Percentiles rank a stretch among this genome's conserved stretches.
These are phyloP conservation scores for Podospora sp. DNA, from an alignment of 495 filamentous ascomycete species.

Conservation along the genomic window DNA sequence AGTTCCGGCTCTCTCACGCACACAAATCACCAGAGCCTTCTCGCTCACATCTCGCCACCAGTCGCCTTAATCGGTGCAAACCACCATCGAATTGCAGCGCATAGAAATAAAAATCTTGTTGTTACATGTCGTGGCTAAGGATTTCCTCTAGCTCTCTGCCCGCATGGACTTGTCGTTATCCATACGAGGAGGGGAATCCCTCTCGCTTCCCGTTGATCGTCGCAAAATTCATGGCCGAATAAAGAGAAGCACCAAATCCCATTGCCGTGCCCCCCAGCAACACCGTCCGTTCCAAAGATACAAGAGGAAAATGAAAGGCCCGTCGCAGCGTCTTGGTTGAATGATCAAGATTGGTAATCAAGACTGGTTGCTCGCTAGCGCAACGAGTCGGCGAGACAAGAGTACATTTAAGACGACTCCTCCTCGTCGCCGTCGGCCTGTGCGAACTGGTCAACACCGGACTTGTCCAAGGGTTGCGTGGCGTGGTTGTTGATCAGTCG, in stretches of 20 bases:
- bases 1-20: too few relatives aligned
- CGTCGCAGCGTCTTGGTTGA: constrained; percentile 30
- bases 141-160: constrained; percentile 17
- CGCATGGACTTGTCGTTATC: constrained; percentile 30
- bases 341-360: constrained; percentile 30
- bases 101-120: constrained; percentile 28
- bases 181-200: constrained; percentile 27
- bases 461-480: background rate
- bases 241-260: constrained; percentile 38
- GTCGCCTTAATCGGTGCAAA: background rate
- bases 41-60: too few relatives aligned
- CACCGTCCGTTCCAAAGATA: constrained; percentile 51
- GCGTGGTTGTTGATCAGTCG: background rate
- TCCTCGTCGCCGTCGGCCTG: constrained; percentile 55
- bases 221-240: constrained; percentile 39
- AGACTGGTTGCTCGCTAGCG: constrained; percentile 34
- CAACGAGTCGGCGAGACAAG: constrained; percentile 38
- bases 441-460: constrained; percentile 32
- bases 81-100: background rate
- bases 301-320: constrained; percentile 39
- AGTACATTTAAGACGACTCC: constrained; percentile 38
- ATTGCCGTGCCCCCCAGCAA: constrained; percentile 43
- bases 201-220: constrained; percentile 32
- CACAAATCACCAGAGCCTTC: too few relatives aligned
- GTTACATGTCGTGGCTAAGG: constrained; percentile 25